Conservation (phyloP, 768 basidiomycete species). For the Tylopilus sp. region DNA sequence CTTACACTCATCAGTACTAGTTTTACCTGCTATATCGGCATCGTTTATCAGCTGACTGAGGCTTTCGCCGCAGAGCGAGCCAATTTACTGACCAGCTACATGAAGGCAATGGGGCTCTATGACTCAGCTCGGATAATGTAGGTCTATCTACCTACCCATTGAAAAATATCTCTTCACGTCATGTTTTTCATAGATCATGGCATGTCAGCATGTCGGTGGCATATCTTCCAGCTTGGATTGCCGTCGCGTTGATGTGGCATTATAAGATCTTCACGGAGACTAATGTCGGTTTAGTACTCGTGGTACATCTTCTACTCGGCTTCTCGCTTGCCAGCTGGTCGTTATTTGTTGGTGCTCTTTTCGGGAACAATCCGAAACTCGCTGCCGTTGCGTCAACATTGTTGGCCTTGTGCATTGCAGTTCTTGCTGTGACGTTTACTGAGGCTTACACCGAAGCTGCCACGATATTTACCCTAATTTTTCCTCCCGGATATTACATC, state of each 20-base stretch:
- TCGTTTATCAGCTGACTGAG: slow-evolving; percentile 76
- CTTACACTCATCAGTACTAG: slow-evolving; percentile 29
- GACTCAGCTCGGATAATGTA: slow-evolving; percentile 66
- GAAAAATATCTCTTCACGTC: not conserved
- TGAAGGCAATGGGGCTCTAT: slow-evolving; percentile 77
- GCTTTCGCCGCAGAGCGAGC: slow-evolving; percentile 66
- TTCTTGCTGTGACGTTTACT: slow-evolving; percentile 57
- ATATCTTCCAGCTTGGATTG: slow-evolving; percentile 77
- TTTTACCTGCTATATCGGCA: slow-evolving; percentile 69
- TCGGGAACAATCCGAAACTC: slow-evolving; percentile 69
- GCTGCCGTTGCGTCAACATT: slow-evolving; percentile 68
- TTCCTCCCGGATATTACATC: slow-evolving; percentile 74
- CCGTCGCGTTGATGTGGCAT: slow-evolving; percentile 63
- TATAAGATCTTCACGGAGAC: slow-evolving; percentile 62
- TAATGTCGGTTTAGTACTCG: slow-evolving; percentile 55
- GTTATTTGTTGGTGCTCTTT: slow-evolving; percentile 65
- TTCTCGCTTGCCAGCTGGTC: slow-evolving; percentile 69
- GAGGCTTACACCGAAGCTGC: slow-evolving; percentile 41
- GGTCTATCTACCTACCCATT: slow-evolving; percentile 14
- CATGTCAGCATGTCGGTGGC: slow-evolving; percentile 60
- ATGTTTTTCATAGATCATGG: slow-evolving; percentile 44
- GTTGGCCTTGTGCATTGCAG: slow-evolving; percentile 60
- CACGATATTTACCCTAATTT: slow-evolving; percentile 65
- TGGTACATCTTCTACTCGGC: slow-evolving; percentile 66
- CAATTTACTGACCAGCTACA: slow-evolving; percentile 59